Evolutionary conservation across 179 eudicot species (phyloP).

Genomic region (Silene coronaria): DNA sequence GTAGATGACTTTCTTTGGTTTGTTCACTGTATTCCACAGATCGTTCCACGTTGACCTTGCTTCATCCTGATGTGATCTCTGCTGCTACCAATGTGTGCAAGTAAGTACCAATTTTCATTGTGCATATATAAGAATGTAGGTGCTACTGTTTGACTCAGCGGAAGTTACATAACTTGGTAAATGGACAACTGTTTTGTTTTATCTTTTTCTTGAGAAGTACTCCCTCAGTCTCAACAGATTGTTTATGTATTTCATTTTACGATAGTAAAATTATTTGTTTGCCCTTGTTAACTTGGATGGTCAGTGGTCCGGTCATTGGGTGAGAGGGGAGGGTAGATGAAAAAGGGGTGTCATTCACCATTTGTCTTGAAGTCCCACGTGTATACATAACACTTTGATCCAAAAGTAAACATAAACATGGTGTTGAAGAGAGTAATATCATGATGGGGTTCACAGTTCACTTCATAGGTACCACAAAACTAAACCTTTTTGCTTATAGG

Average conservation of each 20-base stretch:
- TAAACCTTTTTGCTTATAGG: background rate
- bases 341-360: background rate
- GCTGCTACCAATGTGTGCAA: conserved; percentile 57
- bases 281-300: background rate
- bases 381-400: no score
- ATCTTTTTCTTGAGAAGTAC: background rate
- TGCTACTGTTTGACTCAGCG: background rate
- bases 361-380: background rate
- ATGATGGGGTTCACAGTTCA: background rate
- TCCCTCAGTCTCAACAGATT: background rate
- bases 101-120: conserved; percentile 32
- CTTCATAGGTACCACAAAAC: background rate
- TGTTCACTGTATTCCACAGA: conserved; percentile 37
- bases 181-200: background rate
- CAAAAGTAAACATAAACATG: background rate
- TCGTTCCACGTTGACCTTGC: conserved; percentile 58
- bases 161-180: background rate
- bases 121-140: background rate
- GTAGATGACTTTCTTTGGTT: background rate
- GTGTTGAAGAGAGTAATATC: background rate
- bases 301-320: background rate
- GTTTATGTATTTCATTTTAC: background rate
- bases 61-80: conserved; percentile 64
- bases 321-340: background rate
- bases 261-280: background rate